phyloP scores from a whole-genome alignment of 148 eudicot species.

The Polygonum maritimum region DNA sequence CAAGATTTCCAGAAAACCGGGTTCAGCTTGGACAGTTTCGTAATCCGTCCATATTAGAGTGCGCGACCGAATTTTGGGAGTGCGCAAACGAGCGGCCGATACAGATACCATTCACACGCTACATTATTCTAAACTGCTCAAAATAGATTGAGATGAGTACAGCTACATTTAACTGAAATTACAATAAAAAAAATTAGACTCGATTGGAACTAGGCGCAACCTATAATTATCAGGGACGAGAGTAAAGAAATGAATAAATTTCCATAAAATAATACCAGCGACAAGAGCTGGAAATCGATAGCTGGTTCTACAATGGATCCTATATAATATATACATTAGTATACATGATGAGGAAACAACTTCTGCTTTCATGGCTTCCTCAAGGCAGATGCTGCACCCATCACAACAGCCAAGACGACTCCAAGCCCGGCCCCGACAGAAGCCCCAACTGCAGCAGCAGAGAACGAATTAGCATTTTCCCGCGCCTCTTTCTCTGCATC shows the following conservation, averaged over 20 bases:
- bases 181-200: neutral
- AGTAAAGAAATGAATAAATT: neutral
- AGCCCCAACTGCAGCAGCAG: slow-evolving; percentile 87
- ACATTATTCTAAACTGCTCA: neutral
- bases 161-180: neutral
- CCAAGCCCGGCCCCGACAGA: slow-evolving; percentile 96
- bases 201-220: neutral
- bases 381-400: slow-evolving; percentile 98
- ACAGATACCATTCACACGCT: slow-evolving; percentile 3
- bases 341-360: neutral
- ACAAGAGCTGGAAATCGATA: neutral
- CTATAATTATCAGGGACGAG: neutral
- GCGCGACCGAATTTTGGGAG: no score
- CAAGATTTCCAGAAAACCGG: no score
- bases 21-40: no score
- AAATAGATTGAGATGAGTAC: neutral
- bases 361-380: slow-evolving; percentile 57
- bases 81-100: no score
- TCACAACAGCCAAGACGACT: slow-evolving; percentile 75
- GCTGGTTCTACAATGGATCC: neutral
- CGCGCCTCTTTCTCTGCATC: slow-evolving; percentile 35
- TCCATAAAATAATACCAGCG: neutral
- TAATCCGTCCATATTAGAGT: no score
- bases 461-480: slow-evolving; percentile 53
- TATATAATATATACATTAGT: neutral